Percentiles rank a stretch among this genome's conserved stretches.
phyloP scores from a whole-genome alignment of 2,329 filamentous ascomycete species.

The Aspergillus sp. region DNA sequence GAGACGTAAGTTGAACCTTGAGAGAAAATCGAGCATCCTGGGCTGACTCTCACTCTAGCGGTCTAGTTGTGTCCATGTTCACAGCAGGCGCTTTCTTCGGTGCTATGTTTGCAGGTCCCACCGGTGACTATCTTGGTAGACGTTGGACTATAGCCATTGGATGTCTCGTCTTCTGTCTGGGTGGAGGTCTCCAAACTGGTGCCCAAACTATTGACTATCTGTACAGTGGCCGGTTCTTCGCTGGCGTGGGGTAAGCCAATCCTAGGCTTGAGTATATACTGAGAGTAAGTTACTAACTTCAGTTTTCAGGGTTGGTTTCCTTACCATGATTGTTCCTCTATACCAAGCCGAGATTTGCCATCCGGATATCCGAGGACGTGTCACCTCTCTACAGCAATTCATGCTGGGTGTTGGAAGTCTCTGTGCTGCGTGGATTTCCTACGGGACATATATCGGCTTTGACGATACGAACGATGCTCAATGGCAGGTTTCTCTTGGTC shows the following conservation, averaged over 20 bases:
- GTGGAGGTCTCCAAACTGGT: constrained; percentile 71
- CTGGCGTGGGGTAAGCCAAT: constrained; percentile 51
- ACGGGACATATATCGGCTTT: constrained; percentile 59
- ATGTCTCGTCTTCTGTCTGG: constrained; percentile 69
- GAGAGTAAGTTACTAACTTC: constrained; percentile 39
- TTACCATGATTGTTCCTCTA: constrained; percentile 66
- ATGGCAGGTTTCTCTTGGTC: constrained; percentile 65
- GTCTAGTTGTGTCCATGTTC: constrained; percentile 74
- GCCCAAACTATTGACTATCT: constrained; percentile 62
- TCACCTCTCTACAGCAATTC: constrained; percentile 77
- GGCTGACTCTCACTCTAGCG: constrained; percentile 42
- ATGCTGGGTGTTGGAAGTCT: constrained; percentile 78
- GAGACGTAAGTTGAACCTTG: constrained; percentile 27
- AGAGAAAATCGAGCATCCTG: not conserved
- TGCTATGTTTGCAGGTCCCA: constrained; percentile 62
- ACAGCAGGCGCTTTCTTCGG: constrained; percentile 74
- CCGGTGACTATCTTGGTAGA: constrained; percentile 66
- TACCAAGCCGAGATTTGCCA: constrained; percentile 81
- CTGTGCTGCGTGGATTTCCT: constrained; percentile 71
- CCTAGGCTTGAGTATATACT: not conserved
- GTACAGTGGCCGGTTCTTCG: constrained; percentile 68
- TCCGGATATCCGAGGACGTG: constrained; percentile 71
- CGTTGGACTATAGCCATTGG: constrained; percentile 71
- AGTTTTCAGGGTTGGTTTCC: constrained; percentile 53
- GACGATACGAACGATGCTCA: constrained; percentile 49